Evolutionary conservation across 768 basidiomycete genomes (phyloP).

Genomic region (Rhizopogon vesiculosus): DNA sequence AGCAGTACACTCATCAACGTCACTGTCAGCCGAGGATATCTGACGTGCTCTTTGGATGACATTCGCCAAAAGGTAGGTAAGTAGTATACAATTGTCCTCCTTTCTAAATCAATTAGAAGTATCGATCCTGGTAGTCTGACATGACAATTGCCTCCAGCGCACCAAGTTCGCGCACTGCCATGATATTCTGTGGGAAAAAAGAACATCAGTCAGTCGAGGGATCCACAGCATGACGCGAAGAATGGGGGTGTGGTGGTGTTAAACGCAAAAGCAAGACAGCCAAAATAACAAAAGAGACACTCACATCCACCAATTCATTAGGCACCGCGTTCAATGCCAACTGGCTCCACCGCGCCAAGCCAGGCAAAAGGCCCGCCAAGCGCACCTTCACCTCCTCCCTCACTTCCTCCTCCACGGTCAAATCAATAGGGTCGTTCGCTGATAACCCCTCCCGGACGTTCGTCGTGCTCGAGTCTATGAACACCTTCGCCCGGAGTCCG

Average conservation of each 20-base stretch:
- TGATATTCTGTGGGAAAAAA: conserved; percentile 42
- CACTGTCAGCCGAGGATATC: too few relatives aligned
- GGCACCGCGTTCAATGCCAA: conserved; percentile 62
- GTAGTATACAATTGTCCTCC: background rate
- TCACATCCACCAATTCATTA: conserved; percentile 80
- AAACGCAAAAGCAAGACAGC: too few relatives aligned
- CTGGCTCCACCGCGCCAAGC: conserved; percentile 73
- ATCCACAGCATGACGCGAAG: background rate
- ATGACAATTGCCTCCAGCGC: conserved; percentile 73
- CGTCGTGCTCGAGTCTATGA: conserved; percentile 29
- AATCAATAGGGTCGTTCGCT: conserved; percentile 17
- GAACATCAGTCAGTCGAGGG: background rate
- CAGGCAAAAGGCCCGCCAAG: conserved; percentile 78
- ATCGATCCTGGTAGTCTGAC: conserved; percentile 56
- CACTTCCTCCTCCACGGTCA: background rate
- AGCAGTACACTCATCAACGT: too few relatives aligned
- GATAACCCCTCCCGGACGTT: conserved; percentile 8
- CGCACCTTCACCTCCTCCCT: conserved; percentile 49
- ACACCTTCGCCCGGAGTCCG: conserved; percentile 62
- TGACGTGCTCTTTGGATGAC: background rate
- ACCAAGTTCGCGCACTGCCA: conserved; percentile 57
- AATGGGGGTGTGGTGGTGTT: too few relatives aligned
- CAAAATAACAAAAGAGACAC: conserved; percentile 21
- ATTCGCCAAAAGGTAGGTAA: background rate
- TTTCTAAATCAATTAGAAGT: background rate